Evolutionary conservation across 495 filamentous ascomycete species (phyloP).

Genomic region (Margaritispora aquatica): DNA sequence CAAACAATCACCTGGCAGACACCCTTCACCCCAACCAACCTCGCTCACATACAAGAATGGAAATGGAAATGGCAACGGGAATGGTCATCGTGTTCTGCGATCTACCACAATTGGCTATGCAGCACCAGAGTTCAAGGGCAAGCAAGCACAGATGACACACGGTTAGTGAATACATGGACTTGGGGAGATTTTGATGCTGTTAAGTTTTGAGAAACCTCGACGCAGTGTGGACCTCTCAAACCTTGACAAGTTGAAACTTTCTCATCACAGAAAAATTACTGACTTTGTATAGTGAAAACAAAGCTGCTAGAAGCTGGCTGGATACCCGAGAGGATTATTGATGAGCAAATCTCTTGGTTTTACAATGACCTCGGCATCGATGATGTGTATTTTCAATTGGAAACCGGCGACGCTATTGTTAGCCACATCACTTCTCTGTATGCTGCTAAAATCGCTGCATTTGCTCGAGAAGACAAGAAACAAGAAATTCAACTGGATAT

Average conservation of each 20-base stretch:
- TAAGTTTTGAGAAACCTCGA: no score
- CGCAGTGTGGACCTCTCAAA: no score
- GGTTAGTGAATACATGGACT: constrained; percentile 43
- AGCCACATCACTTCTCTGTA: constrained; percentile 94
- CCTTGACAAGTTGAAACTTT: not conserved
- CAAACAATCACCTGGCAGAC: constrained; percentile 48
- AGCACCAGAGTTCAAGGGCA: constrained; percentile 91
- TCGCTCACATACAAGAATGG: constrained; percentile 63
- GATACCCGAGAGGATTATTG: constrained; percentile 77
- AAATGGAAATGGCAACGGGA: constrained; percentile 34
- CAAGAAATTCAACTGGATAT: constrained; percentile 93
- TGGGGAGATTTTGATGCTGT: no score
- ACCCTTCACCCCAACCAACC: constrained; percentile 87
- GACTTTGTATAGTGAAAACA: constrained; percentile 19
- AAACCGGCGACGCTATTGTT: constrained; percentile 78
- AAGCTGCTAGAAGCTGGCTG: constrained; percentile 45
- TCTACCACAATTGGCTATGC: constrained; percentile 94
- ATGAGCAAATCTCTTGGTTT: constrained; percentile 89
- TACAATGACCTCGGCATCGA: constrained; percentile 97
- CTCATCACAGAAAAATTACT: constrained; percentile 6
- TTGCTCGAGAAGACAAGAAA: constrained; percentile 85
- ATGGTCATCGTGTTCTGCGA: constrained; percentile 59
- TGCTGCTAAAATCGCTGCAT: constrained; percentile 94
- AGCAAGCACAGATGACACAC: constrained; percentile 85
- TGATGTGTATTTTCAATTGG: constrained; percentile 97